phyloP scores from a whole-genome alignment of 2,329 filamentous ascomycete species.

The Ascocoryne sarcoides region DNA sequence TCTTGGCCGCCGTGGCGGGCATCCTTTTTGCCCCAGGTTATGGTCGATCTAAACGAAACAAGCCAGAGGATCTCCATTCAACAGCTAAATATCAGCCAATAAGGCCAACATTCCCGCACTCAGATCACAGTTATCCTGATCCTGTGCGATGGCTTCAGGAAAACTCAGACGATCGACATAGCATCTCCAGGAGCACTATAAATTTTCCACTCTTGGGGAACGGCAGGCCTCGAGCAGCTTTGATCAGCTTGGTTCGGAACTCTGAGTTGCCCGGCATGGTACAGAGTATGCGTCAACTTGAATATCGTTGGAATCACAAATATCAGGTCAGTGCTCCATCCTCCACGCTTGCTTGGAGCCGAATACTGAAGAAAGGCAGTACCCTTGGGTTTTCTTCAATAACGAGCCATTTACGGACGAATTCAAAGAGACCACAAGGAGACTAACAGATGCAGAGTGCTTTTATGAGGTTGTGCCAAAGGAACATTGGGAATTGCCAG shows the following conservation, averaged over 20 bases:
- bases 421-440: constrained; percentile 61
- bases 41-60: no score
- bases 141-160: constrained; percentile 28
- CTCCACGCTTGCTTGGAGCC: no score
- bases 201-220: not conserved
- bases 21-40: no score
- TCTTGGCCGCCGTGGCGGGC: no score
- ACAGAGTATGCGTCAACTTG: constrained; percentile 62
- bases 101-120: constrained; percentile 8
- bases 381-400: constrained; percentile 87
- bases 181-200: constrained; percentile 12
- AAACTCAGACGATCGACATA: constrained; percentile 29
- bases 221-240: constrained; percentile 29
- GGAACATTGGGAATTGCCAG: constrained; percentile 94
- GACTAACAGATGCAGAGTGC: constrained; percentile 61
- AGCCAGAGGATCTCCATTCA: no score
- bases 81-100: constrained; percentile 9
- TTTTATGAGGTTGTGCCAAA: constrained; percentile 66
- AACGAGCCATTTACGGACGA: constrained; percentile 67
- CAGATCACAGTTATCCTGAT: constrained; percentile 16
- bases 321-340: constrained; percentile 13
- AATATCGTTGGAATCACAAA: constrained; percentile 70
- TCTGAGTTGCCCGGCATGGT: constrained; percentile 60
- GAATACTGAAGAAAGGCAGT: constrained; percentile 34
- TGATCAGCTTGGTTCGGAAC: constrained; percentile 65